Percentiles rank a stretch among this genome's conserved stretches.
These are phyloP conservation scores for Grosmannia huntii DNA, from an alignment of 2,329 filamentous ascomycete species.

Conservation along the genomic window DNA sequence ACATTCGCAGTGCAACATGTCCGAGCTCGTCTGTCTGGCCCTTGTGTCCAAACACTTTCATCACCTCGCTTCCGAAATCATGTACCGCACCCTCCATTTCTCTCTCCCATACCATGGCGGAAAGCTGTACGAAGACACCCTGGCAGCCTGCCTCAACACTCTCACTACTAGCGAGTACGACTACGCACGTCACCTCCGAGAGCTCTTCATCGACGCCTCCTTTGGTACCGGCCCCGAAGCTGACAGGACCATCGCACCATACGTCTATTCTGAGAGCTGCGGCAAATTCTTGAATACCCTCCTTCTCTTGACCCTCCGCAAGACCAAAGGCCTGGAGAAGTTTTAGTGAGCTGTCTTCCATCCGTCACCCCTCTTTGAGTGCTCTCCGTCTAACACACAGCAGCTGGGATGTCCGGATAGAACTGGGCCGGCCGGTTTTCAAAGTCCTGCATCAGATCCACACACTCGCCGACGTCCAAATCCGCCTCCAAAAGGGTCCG, in stretches of 20 bases:
- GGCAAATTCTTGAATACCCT: conserved; percentile 54
- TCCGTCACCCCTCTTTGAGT: background rate
- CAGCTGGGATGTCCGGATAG: conserved; percentile 53
- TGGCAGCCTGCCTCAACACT: conserved; percentile 46
- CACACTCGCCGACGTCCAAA: conserved; percentile 38
- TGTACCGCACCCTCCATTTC: conserved; percentile 49
- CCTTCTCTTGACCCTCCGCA: conserved; percentile 41
- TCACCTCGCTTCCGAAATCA: conserved; percentile 41
- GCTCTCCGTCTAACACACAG: background rate
- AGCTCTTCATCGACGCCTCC: conserved; percentile 43
- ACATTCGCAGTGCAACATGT: conserved; percentile 24
- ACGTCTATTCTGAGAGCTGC: conserved; percentile 40
- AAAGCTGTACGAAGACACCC: conserved; percentile 38
- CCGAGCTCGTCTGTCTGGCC: conserved; percentile 43
- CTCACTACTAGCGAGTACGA: conserved; percentile 51
- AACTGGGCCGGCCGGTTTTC: conserved; percentile 46
- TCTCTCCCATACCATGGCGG: conserved; percentile 48
- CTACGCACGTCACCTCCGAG: conserved; percentile 44
- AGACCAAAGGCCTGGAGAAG: conserved; percentile 39
- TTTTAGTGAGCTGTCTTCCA: conserved; percentile 32
- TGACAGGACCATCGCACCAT: conserved; percentile 40
- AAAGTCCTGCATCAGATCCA: conserved; percentile 40
- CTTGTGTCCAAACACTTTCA: conserved; percentile 46
- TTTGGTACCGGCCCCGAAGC: conserved; percentile 37
- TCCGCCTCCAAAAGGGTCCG: conserved; percentile 45